Evolutionary conservation across 1,139 yeast genomes (phyloP), one percentile per base, ranked within the genome.

Genomic region (Protomyces gravidus): DNA sequence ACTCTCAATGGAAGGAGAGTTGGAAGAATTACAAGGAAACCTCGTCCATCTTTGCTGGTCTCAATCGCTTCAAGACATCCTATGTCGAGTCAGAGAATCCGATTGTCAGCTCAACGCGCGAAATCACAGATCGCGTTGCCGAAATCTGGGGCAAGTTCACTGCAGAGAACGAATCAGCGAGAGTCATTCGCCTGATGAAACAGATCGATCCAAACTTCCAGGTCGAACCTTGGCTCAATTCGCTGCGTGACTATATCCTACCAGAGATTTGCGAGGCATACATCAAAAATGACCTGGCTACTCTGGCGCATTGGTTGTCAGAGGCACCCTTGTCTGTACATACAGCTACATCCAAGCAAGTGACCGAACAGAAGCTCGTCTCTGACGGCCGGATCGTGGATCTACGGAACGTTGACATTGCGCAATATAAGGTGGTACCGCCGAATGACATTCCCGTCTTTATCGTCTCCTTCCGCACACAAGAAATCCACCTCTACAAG

Each of bases 301-400:
- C 85, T 26, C 79, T 94, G 70, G 87, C 90, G 72, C 76, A 78
- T 67, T 94, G 99, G 99, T 81, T 94, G 63, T 86, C 95, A 59
- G 98, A 94, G 74, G 97, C 97, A 32, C 97, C 98, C 40, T 89
- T 77, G 76, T 90, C 92, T 71, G 95, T 94, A 60, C 89, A 96
- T 83, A 83, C 87, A 66, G 96, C 97, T 45, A 89, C 86, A 72
- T 89, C 92, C 71, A 94, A 94, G 74, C 95, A 88, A 70, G 85
- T 89, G 72, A 82, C 86, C 68, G 95, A 90, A 69, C 96, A 90
- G 73, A 96, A 95, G 7, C 78, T 92, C 60, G 87, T 87, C 69
- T 85, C 97, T 19, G 98, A 94, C 67, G 94, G 97, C 57, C 82
- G 83, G 65, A 89, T 94, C 65, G 79, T 92, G 70, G 99, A 94